Conservation (phyloP, 306 rosid species). For the Nissolia schottii region DNA sequence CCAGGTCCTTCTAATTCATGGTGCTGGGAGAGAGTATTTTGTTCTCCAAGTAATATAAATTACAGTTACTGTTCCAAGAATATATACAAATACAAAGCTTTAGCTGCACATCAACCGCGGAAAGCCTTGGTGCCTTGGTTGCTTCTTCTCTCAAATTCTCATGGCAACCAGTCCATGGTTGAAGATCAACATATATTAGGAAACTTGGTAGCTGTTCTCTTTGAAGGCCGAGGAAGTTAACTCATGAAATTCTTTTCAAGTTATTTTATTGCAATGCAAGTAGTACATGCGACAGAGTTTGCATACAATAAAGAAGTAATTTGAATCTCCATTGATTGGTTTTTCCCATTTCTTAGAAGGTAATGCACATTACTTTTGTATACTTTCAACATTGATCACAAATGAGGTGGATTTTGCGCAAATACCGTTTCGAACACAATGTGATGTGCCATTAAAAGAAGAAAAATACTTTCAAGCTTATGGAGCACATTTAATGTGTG, state of each 20-base stretch:
- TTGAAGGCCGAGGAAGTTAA: background rate
- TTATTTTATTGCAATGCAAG: constrained; percentile 4
- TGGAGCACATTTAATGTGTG: too few relatives aligned
- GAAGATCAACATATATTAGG: background rate
- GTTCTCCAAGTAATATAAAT: background rate
- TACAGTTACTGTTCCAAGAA: constrained; percentile 11
- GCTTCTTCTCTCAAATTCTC: background rate
- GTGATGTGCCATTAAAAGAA: too few relatives aligned
- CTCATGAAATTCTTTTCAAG: background rate
- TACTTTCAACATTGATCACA: background rate
- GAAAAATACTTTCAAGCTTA: too few relatives aligned
- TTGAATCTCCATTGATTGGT: background rate
- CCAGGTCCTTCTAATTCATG: constrained; percentile 35
- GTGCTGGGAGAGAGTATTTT: background rate
- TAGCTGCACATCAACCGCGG: background rate
- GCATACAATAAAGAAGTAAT: constrained; percentile 1
- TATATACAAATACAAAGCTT: background rate
- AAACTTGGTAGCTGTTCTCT: background rate
- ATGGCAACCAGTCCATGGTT: constrained; percentile 1
- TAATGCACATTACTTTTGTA: background rate
- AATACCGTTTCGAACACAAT: too few relatives aligned
- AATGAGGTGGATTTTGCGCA: background rate
- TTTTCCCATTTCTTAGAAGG: background rate
- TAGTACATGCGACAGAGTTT: background rate
- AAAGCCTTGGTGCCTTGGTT: constrained; percentile 1